Conservation (phyloP, 257 asterid genomes). For the Haberlea rhodopensis region DNA sequence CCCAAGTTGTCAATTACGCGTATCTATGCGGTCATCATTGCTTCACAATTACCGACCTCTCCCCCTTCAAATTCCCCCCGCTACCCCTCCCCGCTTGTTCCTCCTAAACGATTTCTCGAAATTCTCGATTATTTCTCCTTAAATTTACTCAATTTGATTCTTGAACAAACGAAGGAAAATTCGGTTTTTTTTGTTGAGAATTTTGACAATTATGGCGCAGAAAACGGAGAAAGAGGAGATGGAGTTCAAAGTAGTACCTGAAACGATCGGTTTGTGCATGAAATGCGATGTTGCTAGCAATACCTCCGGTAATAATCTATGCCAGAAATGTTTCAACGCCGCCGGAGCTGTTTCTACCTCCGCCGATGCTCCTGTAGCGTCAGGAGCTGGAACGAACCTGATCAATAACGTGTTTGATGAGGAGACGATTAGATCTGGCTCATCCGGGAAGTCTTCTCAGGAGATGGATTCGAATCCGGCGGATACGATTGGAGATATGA, state of each 20-base stretch:
- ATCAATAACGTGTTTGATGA: constrained; percentile 25
- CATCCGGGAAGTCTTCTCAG: constrained; percentile 35
- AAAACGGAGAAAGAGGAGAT: constrained; percentile 84
- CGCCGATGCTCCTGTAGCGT: constrained; percentile 19
- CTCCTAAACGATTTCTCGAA: constrained; percentile 10
- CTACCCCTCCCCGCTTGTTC: neutral
- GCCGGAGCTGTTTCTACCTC: constrained; percentile 35
- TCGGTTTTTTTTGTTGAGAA: neutral
- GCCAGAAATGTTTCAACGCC: constrained; percentile 59
- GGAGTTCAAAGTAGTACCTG: constrained; percentile 74
- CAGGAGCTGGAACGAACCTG: constrained; percentile 25
- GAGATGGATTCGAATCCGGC: constrained; percentile 30
- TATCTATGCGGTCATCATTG: constrained; percentile 54
- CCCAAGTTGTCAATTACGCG: constrained; percentile 54
- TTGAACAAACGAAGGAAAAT: neutral
- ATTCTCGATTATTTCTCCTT: neutral
- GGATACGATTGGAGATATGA: constrained; percentile 43
- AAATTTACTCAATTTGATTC: neutral
- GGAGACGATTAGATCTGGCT: constrained; percentile 47
- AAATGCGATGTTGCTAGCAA: constrained; percentile 62
- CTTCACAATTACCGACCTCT: constrained; percentile 49
- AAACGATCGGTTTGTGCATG: constrained; percentile 60
- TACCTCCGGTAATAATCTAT: constrained; percentile 47
- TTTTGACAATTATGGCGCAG: constrained; percentile 54
- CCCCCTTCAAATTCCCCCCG: constrained; percentile 39